These are phyloP conservation scores for Fusarium oxysporum DNA, from an alignment of 2,329 filamentous ascomycete genomes.

Conservation along the genomic window DNA sequence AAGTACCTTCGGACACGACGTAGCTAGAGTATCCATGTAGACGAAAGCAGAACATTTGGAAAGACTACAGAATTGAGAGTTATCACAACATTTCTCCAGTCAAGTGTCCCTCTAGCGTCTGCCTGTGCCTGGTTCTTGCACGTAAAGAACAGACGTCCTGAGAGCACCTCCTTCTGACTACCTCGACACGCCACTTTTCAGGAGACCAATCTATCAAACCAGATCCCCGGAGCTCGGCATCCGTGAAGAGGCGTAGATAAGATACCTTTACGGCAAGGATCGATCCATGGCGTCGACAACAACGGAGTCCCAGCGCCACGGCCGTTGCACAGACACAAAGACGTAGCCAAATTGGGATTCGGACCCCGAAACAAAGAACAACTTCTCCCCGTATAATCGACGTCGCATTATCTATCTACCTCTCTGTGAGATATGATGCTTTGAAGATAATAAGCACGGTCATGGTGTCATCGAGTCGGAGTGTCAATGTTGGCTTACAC, in stretches of 20 bases:
- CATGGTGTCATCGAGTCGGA: not conserved
- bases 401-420: not conserved
- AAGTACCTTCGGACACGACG: fast-evolving
- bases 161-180: not conserved
- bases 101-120: fast-evolving
- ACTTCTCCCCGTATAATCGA: too few relatives aligned
- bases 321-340: not conserved
- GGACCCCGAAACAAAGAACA: not conserved
- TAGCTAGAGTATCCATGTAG: not conserved
- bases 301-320: not conserved
- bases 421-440: not conserved
- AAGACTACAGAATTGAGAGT: fast-evolving
- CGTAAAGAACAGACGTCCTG: fast-evolving
- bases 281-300: not conserved
- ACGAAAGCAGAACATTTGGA: not conserved
- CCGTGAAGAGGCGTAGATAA: not conserved
- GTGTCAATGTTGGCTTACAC: not conserved
- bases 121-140: not conserved
- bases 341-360: not conserved
- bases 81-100: fast-evolving
- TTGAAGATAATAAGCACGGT: not conserved
- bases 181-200: not conserved
- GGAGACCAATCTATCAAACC: fast-evolving
- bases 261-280: not conserved
- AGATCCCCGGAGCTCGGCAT: not conserved